Conservation (phyloP, 495 filamentous ascomycete species). For the Penicillium coffeae region DNA sequence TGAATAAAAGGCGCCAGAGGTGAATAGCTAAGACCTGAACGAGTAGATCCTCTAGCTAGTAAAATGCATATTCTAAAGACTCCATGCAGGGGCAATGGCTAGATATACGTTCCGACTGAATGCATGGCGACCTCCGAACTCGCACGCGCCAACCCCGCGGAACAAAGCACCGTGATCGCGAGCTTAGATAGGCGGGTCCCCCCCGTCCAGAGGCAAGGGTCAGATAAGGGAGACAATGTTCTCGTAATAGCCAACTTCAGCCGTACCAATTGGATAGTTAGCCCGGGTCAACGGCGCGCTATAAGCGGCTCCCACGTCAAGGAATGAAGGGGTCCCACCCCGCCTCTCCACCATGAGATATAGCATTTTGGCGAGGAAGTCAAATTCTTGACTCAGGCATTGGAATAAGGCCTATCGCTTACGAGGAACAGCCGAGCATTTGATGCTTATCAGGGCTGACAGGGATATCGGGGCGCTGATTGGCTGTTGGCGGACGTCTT, state of each 20-base stretch:
- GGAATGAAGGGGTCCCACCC: slow-evolving; percentile 2
- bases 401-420: background rate
- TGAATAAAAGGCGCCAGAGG: slow-evolving; percentile 4
- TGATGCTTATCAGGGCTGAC: too few relatives aligned
- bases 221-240: slow-evolving; percentile 13
- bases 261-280: background rate
- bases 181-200: slow-evolving; percentile 20
- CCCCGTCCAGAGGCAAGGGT: slow-evolving; percentile 5
- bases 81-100: background rate
- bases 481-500: too few relatives aligned
- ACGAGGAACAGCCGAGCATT: too few relatives aligned
- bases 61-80: too few relatives aligned
- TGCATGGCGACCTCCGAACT: slow-evolving; percentile 7
- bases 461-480: too few relatives aligned
- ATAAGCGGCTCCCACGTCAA: background rate
- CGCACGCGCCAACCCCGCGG: slow-evolving; percentile 8
- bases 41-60: too few relatives aligned
- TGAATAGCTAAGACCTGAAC: too few relatives aligned
- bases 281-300: background rate
- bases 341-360: background rate
- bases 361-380: background rate
- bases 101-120: background rate
- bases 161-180: background rate
- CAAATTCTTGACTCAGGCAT: background rate
- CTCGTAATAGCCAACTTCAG: slow-evolving; percentile 20